Percentiles rank a stretch among this genome's conserved stretches.
These are phyloP conservation scores for Coniochaeta sp. DNA, from an alignment of 2,329 filamentous ascomycete genomes.

Conservation along the genomic window DNA sequence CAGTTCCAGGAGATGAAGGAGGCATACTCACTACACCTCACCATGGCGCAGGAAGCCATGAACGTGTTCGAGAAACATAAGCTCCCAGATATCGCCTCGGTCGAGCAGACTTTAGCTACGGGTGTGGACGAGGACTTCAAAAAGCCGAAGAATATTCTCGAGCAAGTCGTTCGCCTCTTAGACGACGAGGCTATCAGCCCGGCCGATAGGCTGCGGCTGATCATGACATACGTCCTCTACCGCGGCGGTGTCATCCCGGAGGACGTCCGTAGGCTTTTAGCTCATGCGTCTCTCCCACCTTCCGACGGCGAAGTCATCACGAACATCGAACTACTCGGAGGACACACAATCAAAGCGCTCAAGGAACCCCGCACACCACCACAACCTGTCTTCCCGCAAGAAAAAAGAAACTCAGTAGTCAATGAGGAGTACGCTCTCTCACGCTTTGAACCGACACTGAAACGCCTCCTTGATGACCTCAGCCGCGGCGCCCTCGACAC, in stretches of 20 bases:
- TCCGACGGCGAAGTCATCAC: conserved; percentile 65
- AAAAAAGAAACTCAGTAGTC: conserved; percentile 43
- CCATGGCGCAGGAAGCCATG: conserved; percentile 98
- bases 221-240: conserved; percentile 80
- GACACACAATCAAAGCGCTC: conserved; percentile 56
- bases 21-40: conserved; percentile 86
- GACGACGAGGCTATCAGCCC: conserved; percentile 71
- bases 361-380: conserved; percentile 67
- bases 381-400: conserved; percentile 64
- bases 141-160: conserved; percentile 82
- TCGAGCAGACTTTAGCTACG: conserved; percentile 87
- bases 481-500: conserved; percentile 61
- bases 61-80: conserved; percentile 81
- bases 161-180: conserved; percentile 77
- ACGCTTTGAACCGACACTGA: conserved; percentile 74
- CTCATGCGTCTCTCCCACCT: conserved; percentile 71
- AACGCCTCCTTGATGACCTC: conserved; percentile 73
- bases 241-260: conserved; percentile 76
- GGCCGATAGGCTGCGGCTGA: conserved; percentile 72
- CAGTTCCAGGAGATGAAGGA: conserved; percentile 96
- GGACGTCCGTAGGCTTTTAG: conserved; percentile 76
- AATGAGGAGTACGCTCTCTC: conserved; percentile 80
- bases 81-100: conserved; percentile 74
- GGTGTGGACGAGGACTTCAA: conserved; percentile 88
- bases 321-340: conserved; percentile 79